phyloP scores from a whole-genome alignment of 257 asterid species.

The Jacaranda mimosifolia region DNA sequence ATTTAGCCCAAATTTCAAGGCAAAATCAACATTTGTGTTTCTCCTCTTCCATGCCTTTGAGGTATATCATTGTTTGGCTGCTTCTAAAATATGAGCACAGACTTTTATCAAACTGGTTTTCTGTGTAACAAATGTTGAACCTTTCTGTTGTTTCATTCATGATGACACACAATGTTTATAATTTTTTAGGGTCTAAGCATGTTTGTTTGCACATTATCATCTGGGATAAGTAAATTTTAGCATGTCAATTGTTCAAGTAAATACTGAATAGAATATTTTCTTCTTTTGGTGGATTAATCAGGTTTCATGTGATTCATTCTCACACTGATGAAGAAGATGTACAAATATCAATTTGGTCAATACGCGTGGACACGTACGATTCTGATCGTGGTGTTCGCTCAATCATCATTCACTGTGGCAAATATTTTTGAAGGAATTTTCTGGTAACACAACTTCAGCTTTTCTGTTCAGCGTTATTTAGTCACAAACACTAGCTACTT shows the following conservation, averaged over 20 bases:
- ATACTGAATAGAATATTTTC: slow-evolving; percentile 32
- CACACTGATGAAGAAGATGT: slow-evolving; percentile 69
- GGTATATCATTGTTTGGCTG: slow-evolving; percentile 7
- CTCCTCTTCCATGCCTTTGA: slow-evolving; percentile 21
- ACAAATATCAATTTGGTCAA: slow-evolving; percentile 75
- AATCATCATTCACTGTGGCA: slow-evolving; percentile 73
- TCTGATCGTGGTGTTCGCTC: slow-evolving; percentile 70
- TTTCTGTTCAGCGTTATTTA: slow-evolving; percentile 15
- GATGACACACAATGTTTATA: slow-evolving; percentile 6
- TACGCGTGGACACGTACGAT: slow-evolving; percentile 83
- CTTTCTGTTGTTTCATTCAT: background rate
- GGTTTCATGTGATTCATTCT: slow-evolving; percentile 85
- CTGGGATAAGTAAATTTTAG: background rate
- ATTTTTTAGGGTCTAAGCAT: too few species aligned
- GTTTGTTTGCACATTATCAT: too few species aligned
- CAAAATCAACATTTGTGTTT: too few species aligned
- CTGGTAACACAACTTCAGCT: slow-evolving; percentile 51
- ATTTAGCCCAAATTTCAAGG: too few species aligned
- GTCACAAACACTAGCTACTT: slow-evolving; percentile 16
- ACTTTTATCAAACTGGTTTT: background rate
- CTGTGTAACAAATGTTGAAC: background rate
- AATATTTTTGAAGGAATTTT: slow-evolving; percentile 77
- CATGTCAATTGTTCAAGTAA: background rate
- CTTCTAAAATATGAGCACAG: background rate
- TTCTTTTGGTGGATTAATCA: slow-evolving; percentile 44